A percentile compares a stretch with the other conserved stretches of the same genome.
These are phyloP conservation scores for Aspergillus fumigatus DNA, from an alignment of 2,329 filamentous ascomycete species.

Conservation along the genomic window DNA sequence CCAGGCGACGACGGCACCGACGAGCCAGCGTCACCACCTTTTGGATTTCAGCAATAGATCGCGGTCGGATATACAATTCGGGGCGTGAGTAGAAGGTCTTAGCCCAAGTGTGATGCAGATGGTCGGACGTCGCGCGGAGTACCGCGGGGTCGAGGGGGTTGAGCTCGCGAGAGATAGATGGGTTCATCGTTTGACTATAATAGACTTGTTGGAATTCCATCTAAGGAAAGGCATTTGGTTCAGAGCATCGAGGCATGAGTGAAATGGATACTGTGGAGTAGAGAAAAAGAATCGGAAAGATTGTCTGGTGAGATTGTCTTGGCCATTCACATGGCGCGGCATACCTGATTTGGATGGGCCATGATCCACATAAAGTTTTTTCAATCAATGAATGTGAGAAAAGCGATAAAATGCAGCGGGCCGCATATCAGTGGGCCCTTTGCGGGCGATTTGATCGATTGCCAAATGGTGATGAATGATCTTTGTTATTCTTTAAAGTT, in stretches of 20 bases:
- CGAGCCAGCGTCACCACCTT: constrained; percentile 78
- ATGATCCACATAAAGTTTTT: no score
- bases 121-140: constrained; percentile 66
- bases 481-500: background rate
- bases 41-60: constrained; percentile 73
- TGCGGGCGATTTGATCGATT: background rate
- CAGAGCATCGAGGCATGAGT: background rate
- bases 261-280: background rate
- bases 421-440: background rate
- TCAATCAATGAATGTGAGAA: no score
- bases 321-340: background rate
- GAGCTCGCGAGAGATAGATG: constrained; percentile 43
- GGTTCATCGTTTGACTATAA: no score
- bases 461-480: background rate
- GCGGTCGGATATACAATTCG: constrained; percentile 85
- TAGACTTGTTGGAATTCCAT: background rate
- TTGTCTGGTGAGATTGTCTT: background rate
- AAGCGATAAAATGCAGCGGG: no score
- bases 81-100: constrained; percentile 84
- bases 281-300: background rate
- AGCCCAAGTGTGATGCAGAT: constrained; percentile 91
- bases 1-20: constrained; percentile 72
- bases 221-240: background rate
- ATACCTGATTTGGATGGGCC: background rate
- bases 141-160: constrained; percentile 56